Evolutionary conservation across 2,329 filamentous ascomycete species (phyloP).

Genomic region (Colletotrichum magnum): DNA sequence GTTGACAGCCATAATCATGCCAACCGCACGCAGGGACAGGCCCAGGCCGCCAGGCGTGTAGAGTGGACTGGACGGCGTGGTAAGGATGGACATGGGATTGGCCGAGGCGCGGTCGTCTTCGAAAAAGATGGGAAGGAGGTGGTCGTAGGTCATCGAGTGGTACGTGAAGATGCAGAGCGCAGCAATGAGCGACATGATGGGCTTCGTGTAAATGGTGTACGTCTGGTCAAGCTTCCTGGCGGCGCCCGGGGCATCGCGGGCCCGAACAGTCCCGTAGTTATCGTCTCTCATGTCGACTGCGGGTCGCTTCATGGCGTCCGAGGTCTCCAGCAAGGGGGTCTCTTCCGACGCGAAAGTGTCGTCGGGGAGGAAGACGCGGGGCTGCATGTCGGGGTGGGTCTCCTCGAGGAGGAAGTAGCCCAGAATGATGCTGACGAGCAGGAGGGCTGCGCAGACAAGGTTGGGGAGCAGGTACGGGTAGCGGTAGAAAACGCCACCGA

Average conservation of each 20-base stretch:
- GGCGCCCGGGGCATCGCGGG: conserved; percentile 51
- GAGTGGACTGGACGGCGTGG: conserved; percentile 58
- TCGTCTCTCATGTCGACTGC: conserved; percentile 82
- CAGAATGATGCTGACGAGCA: conserved; percentile 83
- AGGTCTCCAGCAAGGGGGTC: conserved; percentile 82
- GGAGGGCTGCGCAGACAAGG: conserved; percentile 82
- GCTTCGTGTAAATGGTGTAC: conserved; percentile 66
- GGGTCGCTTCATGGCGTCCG: conserved; percentile 80
- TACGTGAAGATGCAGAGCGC: conserved; percentile 93
- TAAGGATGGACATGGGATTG: conserved; percentile 51
- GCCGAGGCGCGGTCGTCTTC: conserved; percentile 76
- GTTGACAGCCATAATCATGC: conserved; percentile 72
- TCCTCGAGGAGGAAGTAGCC: conserved; percentile 89
- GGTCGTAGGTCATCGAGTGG: conserved; percentile 95
- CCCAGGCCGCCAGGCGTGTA: conserved; percentile 74
- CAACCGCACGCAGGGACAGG: conserved; percentile 73
- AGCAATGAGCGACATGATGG: conserved; percentile 82
- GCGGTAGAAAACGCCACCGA: conserved; percentile 77
- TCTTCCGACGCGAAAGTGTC: conserved; percentile 70
- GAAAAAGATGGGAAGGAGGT: conserved; percentile 92
- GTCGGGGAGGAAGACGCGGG: conserved; percentile 53
- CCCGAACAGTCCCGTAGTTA: conserved; percentile 81
- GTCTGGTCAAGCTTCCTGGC: conserved; percentile 51
- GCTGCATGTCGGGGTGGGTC: conserved; percentile 75
- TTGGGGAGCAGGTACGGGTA: conserved; percentile 94